A percentile compares a stretch with the other conserved stretches of the same genome.
These are phyloP conservation scores for Barnettozyma siamensis DNA, from an alignment of 805 yeast genomes.

Conservation along the genomic window DNA sequence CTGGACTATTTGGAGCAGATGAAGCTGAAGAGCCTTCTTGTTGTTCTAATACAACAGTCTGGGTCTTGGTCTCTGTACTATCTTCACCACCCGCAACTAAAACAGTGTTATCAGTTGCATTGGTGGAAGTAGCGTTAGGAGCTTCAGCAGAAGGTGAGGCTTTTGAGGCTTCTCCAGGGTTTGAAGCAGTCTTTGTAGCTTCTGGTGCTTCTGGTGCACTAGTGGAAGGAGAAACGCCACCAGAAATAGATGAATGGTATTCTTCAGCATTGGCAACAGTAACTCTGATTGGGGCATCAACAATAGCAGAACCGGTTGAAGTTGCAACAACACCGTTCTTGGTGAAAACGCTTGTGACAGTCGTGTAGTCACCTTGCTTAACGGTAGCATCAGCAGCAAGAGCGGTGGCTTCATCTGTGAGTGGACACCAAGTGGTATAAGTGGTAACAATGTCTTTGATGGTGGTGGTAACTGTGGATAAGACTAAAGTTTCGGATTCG, in stretches of 20 bases:
- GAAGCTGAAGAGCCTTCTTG: neutral
- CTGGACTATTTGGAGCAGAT: too few species aligned
- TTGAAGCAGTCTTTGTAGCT: too few species aligned
- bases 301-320: conserved; percentile 1
- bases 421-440: conserved; percentile 20
- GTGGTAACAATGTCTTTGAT: conserved; percentile 6
- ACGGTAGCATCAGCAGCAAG: conserved; percentile 11
- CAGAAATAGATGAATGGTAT: conserved; percentile 4
- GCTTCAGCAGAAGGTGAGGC: conserved; percentile 7
- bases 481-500: conserved; percentile 11
- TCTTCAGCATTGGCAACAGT: conserved; percentile 6
- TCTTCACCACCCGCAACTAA: conserved; percentile 54
- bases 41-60: neutral
- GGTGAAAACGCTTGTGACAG: conserved; percentile 4
- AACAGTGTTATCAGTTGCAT: neutral
- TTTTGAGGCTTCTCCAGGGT: too few species aligned
- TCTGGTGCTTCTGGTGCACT: conserved; percentile 13
- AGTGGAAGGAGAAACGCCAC: conserved; percentile 16
- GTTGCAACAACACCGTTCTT: conserved; percentile 4
- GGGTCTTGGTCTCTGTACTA: neutral
- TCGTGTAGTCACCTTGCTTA: conserved; percentile 9
- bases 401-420: conserved; percentile 4
- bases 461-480: conserved; percentile 16
- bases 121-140: conserved; percentile 18
- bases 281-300: conserved; percentile 5